phyloP scores from a whole-genome alignment of 768 basidiomycete species.

The Tricholoma flavovirens region DNA sequence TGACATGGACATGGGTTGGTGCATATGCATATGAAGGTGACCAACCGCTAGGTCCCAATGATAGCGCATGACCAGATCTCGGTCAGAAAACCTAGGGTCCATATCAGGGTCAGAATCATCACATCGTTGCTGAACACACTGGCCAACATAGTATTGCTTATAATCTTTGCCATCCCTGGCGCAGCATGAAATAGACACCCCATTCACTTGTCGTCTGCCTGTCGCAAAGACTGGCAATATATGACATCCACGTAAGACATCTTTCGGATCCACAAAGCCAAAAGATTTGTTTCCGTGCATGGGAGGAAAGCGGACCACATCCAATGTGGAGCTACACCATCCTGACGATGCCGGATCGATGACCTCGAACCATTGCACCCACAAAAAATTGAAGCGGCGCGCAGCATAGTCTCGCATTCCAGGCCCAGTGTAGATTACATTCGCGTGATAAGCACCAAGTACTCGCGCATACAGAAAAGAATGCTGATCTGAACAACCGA shows the following conservation, averaged over 20 bases:
- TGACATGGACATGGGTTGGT: background rate
- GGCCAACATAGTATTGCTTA: background rate
- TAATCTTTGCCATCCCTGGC: background rate
- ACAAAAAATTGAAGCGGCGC: too few species aligned
- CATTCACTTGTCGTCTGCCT: background rate
- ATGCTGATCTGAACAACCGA: too few species aligned
- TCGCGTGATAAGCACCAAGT: too few species aligned
- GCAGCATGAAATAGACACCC: background rate
- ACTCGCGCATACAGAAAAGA: too few species aligned
- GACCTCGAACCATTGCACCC: background rate
- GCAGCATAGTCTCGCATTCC: too few species aligned
- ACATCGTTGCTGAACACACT: background rate
- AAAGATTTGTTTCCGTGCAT: background rate
- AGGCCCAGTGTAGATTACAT: too few species aligned
- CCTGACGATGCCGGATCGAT: background rate
- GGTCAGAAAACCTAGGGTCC: background rate
- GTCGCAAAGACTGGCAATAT: background rate
- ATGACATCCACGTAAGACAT: background rate
- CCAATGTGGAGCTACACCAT: constrained; percentile 12
- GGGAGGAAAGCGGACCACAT: constrained; percentile 20
- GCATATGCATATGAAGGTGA: background rate
- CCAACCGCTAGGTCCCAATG: background rate
- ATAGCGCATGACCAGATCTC: background rate
- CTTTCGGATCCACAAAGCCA: constrained; percentile 10
- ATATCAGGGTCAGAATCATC: background rate